Percentiles rank a stretch among this genome's conserved stretches.
These are phyloP conservation scores for Panicum miliaceum DNA, from an alignment of 176 grass and related monocot species.

Conservation along the genomic window DNA sequence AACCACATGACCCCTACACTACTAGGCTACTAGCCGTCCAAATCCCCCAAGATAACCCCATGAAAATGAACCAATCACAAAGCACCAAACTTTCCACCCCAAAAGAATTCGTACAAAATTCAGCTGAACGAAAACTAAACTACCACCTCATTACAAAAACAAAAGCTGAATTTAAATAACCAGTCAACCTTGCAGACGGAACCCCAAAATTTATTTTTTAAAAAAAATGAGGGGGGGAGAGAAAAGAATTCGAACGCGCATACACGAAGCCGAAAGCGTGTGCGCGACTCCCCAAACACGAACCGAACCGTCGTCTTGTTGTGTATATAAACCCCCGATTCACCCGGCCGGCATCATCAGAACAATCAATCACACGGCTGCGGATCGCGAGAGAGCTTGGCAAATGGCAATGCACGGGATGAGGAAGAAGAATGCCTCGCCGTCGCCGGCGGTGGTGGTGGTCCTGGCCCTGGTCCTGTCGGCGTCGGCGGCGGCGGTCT, in stretches of 20 bases:
- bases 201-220: not conserved
- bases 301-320: not conserved
- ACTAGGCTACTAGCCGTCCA: conserved; percentile 14
- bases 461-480: conserved; percentile 48
- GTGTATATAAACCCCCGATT: not conserved
- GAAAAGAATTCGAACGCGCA: conserved; percentile 18
- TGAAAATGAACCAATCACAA: conserved; percentile 30
- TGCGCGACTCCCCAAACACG: conserved; percentile 1
- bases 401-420: not conserved
- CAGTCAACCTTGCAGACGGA: conserved; percentile 16
- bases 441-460: not conserved
- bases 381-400: not conserved
- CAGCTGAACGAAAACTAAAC: not conserved
- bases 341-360: not conserved
- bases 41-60: not conserved
- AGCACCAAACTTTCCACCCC: not conserved
- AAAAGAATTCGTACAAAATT: not conserved
- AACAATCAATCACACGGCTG: not conserved
- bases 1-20: conserved; percentile 31
- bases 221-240: not conserved
- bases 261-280: conserved; percentile 36
- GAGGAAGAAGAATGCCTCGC: not conserved
- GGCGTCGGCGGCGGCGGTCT: conserved; percentile 29
- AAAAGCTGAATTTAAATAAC: not conserved
- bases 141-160: not conserved